Evolutionary conservation across 768 basidiomycete species (phyloP).

Genomic region (Kwoniella sp.): DNA sequence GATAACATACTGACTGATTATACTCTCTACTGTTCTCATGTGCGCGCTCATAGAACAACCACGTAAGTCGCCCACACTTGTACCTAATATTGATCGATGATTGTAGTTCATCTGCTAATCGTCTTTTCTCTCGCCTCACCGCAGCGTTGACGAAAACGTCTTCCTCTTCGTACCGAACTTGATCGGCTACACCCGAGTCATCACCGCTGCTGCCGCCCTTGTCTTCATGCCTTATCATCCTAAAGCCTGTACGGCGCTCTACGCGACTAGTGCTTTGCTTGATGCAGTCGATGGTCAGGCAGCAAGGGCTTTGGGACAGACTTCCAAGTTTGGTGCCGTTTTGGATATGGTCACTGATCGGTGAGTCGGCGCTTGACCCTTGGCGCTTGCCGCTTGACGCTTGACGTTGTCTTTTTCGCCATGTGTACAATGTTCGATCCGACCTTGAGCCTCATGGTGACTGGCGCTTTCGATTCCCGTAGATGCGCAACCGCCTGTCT

Average conservation of each 20-base stretch:
- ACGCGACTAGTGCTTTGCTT: constrained; percentile 84
- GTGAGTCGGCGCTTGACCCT: no score
- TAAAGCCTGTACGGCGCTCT: constrained; percentile 83
- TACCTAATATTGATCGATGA: background rate
- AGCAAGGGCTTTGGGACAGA: constrained; percentile 82
- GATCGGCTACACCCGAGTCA: constrained; percentile 85
- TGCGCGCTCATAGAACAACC: constrained; percentile 25
- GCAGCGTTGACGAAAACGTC: constrained; percentile 73
- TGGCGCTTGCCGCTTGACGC: background rate
- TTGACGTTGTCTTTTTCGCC: no score
- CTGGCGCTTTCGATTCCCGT: constrained; percentile 1
- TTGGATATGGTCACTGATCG: constrained; percentile 99
- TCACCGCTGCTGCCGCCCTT: constrained; percentile 84
- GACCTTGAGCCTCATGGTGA: no score
- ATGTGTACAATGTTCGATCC: no score
- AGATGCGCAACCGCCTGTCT: constrained; percentile 96
- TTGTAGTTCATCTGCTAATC: background rate
- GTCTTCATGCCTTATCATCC: constrained; percentile 95
- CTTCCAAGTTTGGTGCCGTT: constrained; percentile 95
- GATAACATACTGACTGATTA: background rate
- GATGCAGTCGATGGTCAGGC: constrained; percentile 95
- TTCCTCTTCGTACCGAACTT: constrained; percentile 97
- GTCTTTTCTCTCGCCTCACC: background rate
- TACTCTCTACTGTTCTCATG: background rate
- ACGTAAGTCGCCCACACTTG: constrained; percentile 29